Evolutionary conservation across 371 early-diverging fungal species (phyloP).

Genomic region (Actinomortierella ambigua): DNA sequence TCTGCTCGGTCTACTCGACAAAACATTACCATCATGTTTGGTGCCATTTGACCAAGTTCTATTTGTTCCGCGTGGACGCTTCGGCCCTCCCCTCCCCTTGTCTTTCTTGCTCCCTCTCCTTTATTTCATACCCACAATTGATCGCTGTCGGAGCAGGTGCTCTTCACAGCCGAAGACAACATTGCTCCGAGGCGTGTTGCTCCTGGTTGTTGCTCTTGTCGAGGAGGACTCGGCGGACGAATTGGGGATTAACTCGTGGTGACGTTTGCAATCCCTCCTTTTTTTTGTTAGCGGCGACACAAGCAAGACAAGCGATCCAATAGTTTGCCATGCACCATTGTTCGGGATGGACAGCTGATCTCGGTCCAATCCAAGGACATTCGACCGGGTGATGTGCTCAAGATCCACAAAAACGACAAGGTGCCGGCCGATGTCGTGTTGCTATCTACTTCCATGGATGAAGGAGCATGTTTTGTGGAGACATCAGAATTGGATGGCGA

Average conservation of each 20-base stretch:
- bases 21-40: background rate
- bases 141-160: no score
- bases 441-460: slow-evolving; percentile 72
- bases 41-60: background rate
- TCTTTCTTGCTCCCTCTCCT: no score
- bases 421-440: slow-evolving; percentile 84
- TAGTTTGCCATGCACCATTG: slow-evolving; percentile 31
- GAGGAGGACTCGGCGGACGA: no score
- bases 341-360: slow-evolving; percentile 28
- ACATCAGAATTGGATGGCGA: slow-evolving; percentile 89
- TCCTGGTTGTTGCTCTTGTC: no score
- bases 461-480: slow-evolving; percentile 77
- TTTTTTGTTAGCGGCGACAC: slow-evolving; percentile 30
- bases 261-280: background rate
- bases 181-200: no score
- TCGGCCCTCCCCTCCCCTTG: no score
- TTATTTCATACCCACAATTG: no score
- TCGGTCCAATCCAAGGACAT: slow-evolving; percentile 63
- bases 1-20: background rate
- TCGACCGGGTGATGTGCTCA: slow-evolving; percentile 80
- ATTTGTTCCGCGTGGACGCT: no score
- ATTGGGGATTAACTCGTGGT: no score
- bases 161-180: no score
- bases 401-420: slow-evolving; percentile 72
- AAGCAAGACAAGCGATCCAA: slow-evolving; percentile 48